Percentiles rank a stretch among this genome's conserved stretches.
Conservation (phyloP, 2,329 filamentous ascomycete genomes). For the Ophiostoma quercus region DNA sequence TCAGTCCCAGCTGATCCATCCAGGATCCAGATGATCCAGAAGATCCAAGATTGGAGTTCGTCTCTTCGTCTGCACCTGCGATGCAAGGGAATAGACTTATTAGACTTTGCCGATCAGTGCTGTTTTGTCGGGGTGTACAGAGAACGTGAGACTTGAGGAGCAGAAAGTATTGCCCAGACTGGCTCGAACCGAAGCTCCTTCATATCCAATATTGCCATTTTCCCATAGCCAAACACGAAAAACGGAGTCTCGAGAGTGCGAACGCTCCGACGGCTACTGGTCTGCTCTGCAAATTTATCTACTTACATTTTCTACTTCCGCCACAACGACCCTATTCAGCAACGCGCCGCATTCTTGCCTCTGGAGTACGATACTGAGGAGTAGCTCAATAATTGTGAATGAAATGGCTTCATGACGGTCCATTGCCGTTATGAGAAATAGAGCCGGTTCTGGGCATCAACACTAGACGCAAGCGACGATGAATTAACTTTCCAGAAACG, state of each 20-base stretch:
- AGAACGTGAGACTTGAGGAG: not conserved
- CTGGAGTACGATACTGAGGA: not conserved
- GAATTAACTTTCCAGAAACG: not conserved
- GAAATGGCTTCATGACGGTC: not conserved
- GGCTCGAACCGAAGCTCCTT: not conserved
- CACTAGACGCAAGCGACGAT: not conserved
- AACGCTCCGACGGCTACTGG: conserved; percentile 2
- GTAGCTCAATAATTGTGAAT: not conserved
- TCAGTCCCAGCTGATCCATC: not conserved
- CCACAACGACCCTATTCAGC: not conserved
- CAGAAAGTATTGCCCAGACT: not conserved
- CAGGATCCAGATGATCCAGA: not conserved
- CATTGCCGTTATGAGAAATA: not conserved
- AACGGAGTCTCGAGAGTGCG: not conserved
- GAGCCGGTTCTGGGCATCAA: not conserved
- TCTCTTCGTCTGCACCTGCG: not conserved
- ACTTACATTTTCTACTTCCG: not conserved
- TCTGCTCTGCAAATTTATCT: not conserved
- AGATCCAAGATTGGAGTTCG: not conserved
- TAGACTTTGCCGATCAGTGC: not conserved
- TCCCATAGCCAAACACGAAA: not conserved
- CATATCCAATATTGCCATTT: not conserved
- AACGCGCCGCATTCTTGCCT: not conserved
- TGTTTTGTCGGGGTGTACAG: not conserved
- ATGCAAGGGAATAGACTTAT: not conserved